Evolutionary conservation across 2,329 filamentous ascomycete species (phyloP).

Genomic region (Sclerotinia trifoliorum): DNA sequence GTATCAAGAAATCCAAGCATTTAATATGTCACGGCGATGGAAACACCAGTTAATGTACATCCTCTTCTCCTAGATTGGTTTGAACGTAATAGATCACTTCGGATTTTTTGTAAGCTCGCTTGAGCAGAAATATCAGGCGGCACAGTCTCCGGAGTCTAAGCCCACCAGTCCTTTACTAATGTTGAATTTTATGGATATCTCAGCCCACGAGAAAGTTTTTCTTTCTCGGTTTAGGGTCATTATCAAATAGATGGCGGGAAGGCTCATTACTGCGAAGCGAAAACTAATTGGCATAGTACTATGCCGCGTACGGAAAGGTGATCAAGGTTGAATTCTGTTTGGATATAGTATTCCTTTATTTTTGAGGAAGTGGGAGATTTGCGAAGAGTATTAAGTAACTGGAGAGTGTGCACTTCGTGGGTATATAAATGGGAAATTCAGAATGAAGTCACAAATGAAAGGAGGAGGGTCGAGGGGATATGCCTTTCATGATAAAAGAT

Average conservation of each 20-base stretch:
- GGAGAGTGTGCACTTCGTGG: conserved; percentile 30
- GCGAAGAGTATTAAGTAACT: conserved; percentile 21
- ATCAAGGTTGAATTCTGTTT: conserved; percentile 28
- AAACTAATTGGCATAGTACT: conserved; percentile 22
- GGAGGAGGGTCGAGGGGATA: conserved; percentile 4
- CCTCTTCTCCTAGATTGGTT: conserved; percentile 8
- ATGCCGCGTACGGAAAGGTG: conserved; percentile 22
- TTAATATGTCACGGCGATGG: background rate
- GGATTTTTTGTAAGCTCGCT: conserved; percentile 6
- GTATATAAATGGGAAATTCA: conserved; percentile 30
- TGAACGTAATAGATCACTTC: conserved; percentile 1
- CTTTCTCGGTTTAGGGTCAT: conserved; percentile 1
- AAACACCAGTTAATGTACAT: background rate
- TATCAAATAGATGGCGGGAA: conserved; percentile 3
- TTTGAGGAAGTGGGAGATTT: conserved; percentile 21
- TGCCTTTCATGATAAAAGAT: conserved; percentile 2
- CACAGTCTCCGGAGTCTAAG: background rate
- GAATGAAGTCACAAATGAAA: background rate
- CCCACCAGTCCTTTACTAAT: too few species aligned
- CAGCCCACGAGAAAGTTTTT: background rate
- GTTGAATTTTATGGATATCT: background rate
- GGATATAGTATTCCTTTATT: conserved; percentile 30
- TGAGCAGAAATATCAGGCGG: conserved; percentile 9
- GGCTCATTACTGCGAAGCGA: background rate
- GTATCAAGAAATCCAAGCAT: conserved; percentile 1